Conservation (phyloP, 1,139 yeast genomes). For the Kodamaea sp. region DNA sequence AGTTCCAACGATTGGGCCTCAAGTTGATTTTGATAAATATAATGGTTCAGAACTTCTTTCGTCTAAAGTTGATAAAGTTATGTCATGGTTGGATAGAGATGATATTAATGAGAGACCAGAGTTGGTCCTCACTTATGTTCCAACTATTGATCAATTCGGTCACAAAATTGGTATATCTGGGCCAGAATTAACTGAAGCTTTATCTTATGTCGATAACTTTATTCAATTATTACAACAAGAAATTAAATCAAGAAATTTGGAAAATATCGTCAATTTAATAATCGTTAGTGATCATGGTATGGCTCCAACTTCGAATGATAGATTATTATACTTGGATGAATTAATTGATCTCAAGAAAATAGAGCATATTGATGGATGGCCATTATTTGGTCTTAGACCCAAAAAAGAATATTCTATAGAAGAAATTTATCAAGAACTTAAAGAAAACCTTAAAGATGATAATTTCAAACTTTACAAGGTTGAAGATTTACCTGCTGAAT, state of each 20-base stretch:
- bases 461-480: slow-evolving; percentile 48
- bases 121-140: slow-evolving; percentile 74
- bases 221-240: slow-evolving; percentile 49
- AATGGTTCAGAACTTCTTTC: slow-evolving; percentile 61
- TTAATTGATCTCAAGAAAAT: slow-evolving; percentile 51
- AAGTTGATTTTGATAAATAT: slow-evolving; percentile 55
- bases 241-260: slow-evolving; percentile 51
- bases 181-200: slow-evolving; percentile 48
- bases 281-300: slow-evolving; percentile 91
- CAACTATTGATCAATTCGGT: slow-evolving; percentile 73
- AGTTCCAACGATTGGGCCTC: slow-evolving; percentile 48
- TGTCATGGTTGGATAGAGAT: slow-evolving; percentile 61
- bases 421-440: slow-evolving; percentile 33
- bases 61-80: slow-evolving; percentile 52
- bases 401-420: slow-evolving; percentile 28
- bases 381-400: slow-evolving; percentile 77
- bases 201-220: slow-evolving; percentile 63
- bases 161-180: slow-evolving; percentile 71
- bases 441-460: slow-evolving; percentile 20
- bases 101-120: slow-evolving; percentile 62
- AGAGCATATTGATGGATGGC: slow-evolving; percentile 82
- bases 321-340: slow-evolving; percentile 69
- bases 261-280: slow-evolving; percentile 65
- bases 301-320: slow-evolving; percentile 75
- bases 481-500: slow-evolving; percentile 60